Base-by-base conservation (phyloP, 2,329 filamentous ascomycete genomes). In the Rasamsonia emersonii region DNA sequence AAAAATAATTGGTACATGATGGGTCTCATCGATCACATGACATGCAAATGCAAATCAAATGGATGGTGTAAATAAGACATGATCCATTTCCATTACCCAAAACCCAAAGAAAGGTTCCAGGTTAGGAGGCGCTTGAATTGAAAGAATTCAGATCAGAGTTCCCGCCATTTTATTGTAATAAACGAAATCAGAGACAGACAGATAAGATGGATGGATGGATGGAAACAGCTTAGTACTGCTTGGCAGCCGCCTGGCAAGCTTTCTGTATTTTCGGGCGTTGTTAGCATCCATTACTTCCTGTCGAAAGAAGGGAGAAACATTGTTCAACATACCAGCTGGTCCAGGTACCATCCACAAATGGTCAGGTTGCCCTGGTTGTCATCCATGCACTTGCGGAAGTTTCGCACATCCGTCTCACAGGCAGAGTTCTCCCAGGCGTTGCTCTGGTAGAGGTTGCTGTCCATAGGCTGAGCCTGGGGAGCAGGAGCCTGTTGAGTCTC, bases 291-390 rank as follows among this genome's bases (percentile, higher is more conserved):
- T 24, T 24, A 29, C 17, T 15, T 25, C 32, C 19, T 24, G 11
- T 7, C 4, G 26, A 31, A 33, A 26, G 21, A 6, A 21, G 13
- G 31, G 9, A 28, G 8, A 3, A 11, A 21, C 11, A 5, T 32
- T 11, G 13, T 27, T 31, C 16, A 30, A 53, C 58, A 33, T 61
- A 68, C 64, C 63, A 98, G 72, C 75, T 98, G 89, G 62, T 98
- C 91, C 51, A 98, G 68, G 63, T 98, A 98, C 88, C 89, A 98
- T 47, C 83, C 82, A 69, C 91, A 98, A 57, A 95, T 93, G 57
- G 82, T 80, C 81, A 98, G 78, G 66, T 91, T 86, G 48, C 91
- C 91, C 57, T 78, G 70, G 63, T 98, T 82, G 56, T 96, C 84
- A 62, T 96, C 88, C 80, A 98, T 82, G 73, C 91, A 98, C 68